Conservation (phyloP, 208 protist genomes). For the Trypanosoma platydactyli region DNA sequence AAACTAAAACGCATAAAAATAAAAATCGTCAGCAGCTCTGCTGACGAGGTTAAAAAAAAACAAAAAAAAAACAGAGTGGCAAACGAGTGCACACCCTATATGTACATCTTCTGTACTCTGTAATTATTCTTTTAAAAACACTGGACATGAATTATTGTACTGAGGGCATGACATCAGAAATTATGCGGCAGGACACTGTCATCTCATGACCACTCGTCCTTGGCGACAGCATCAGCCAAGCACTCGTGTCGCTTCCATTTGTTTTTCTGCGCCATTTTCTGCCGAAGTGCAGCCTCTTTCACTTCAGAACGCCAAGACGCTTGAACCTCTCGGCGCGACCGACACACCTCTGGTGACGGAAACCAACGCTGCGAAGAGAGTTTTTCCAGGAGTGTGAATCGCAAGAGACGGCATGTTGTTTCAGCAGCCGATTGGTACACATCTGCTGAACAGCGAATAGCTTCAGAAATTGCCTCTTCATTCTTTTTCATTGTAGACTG, state of each 20-base stretch:
- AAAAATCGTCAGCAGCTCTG: neutral
- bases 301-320: conserved; percentile 9
- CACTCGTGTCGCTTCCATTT: conserved; percentile 22
- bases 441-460: conserved; percentile 1
- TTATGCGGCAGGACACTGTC: neutral
- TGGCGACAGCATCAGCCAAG: neutral
- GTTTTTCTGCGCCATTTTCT: neutral
- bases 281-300: neutral
- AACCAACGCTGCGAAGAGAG: conserved; percentile 20
- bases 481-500: neutral
- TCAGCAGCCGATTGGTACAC: conserved; percentile 5
- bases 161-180: no score
- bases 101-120: neutral
- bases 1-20: neutral
- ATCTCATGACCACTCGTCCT: conserved; percentile 12
- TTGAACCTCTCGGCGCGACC: neutral
- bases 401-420: conserved; percentile 19
- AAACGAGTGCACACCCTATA: neutral
- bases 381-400: conserved; percentile 13
- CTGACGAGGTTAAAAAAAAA: conserved; percentile 17
- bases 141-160: no score
- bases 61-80: conserved; percentile 16
- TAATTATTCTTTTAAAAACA: no score
- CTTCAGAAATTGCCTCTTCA: neutral
- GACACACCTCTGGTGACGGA: conserved; percentile 9